Evolutionary conservation across 2,329 filamentous ascomycete species (phyloP), one percentile per base, ranked within the genome.

Genomic region (Arthrobotrys sinensis): DNA sequence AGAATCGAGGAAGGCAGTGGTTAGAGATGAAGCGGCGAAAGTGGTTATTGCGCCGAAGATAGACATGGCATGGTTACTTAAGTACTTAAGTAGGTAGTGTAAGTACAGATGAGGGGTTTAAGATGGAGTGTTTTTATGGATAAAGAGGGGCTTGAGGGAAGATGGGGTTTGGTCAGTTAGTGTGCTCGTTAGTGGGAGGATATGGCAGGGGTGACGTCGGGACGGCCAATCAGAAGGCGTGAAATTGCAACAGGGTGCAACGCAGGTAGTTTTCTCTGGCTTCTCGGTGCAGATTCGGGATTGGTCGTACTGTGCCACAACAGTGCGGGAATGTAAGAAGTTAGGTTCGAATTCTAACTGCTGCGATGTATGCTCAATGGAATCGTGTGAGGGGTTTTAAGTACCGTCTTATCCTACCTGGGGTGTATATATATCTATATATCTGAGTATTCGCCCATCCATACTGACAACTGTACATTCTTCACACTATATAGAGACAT

Each of bases 1-100:
- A 34, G 28, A 45, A 2, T 77, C 66, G 60, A 67, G 28, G 7
- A 78, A 36, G 8, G 53, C 46, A 16, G 32, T 38, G 43, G 75
- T 67, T 3, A 78, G 19, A 5, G 52, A 72, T 38, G 60, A 28
- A 14, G 67, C 75, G 11, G 75, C 75, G 12, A 78, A 21, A 8
- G 67, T 52, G 6, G 75, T 64, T 36, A 78, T 55, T 0, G 62
- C 34, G 12, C 16, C 57, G 67, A 78, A 78, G 21, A 78, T 45
- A 68, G 75, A 78, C 75, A 78, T 78, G 16, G 34, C 24, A 28
- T 28, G 24, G 24, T 28, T 28, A 28, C 24, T 28, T n/a, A n/a
- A n/a, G n/a, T n/a, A n/a, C n/a, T 28, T 28, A 28, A 28, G 4
- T 4, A 28, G 24, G 24, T 38, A 3, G 8, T 3, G 36, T 38